Evolutionary conservation across 1,284 basidiomycete genomes (phyloP).

Genomic region (Sanghuangporus weigelae): DNA sequence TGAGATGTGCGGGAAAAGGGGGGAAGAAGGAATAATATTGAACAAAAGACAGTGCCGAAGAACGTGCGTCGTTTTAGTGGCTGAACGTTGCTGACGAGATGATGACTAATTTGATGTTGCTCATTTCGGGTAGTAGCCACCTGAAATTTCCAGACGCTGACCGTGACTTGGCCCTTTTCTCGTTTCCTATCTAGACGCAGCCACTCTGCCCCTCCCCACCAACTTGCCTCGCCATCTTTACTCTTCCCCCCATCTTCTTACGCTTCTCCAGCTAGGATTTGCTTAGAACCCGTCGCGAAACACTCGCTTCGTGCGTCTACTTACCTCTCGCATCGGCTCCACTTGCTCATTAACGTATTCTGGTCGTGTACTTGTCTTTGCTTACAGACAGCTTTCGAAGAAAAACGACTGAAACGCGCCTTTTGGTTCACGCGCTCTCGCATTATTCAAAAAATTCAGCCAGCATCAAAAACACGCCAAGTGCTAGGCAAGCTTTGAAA

Average conservation of each 20-base stretch:
- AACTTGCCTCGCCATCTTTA: background rate
- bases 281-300: background rate
- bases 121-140: constrained; percentile 4
- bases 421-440: background rate
- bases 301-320: background rate
- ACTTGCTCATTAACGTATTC: background rate
- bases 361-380: background rate
- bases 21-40: background rate
- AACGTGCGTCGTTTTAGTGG: constrained; percentile 33
- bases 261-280: background rate
- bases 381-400: background rate
- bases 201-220: constrained; percentile 2
- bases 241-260: constrained; percentile 1
- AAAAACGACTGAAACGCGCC: background rate
- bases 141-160: background rate
- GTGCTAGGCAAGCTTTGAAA: constrained; percentile 9
- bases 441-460: background rate
- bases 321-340: background rate
- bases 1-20: background rate
- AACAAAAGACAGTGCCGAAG: constrained; percentile 23
- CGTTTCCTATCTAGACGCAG: constrained; percentile 8
- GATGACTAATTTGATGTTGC: background rate
- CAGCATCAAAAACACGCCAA: constrained; percentile 7
- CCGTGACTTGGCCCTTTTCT: constrained; percentile 13
- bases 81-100: constrained; percentile 7